These are phyloP conservation scores for Aureobasidium vineae DNA, from an alignment of 2,329 filamentous ascomycete species.

Conservation along the genomic window DNA sequence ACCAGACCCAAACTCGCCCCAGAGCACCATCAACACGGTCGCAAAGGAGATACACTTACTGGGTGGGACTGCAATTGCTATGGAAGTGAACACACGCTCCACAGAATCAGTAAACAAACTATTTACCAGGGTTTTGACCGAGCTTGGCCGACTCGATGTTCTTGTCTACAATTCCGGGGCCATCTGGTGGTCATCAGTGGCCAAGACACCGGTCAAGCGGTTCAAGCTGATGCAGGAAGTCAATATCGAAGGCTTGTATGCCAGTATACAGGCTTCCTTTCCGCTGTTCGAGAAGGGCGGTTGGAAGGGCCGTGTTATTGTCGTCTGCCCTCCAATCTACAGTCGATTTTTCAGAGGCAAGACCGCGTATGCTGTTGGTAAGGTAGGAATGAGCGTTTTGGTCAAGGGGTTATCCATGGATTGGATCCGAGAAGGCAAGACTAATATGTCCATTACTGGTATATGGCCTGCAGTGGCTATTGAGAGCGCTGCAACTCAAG, in stretches of 20 bases:
- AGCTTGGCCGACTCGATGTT: constrained; percentile 61
- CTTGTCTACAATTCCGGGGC: constrained; percentile 81
- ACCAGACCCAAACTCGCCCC: constrained; percentile 70
- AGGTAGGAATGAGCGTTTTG: constrained; percentile 77
- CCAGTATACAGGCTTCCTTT: constrained; percentile 64
- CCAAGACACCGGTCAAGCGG: constrained; percentile 59
- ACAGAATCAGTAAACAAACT: constrained; percentile 6
- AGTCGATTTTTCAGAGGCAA: constrained; percentile 82
- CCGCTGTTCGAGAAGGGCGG: constrained; percentile 58
- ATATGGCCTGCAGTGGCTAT: constrained; percentile 80
- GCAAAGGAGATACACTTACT: constrained; percentile 67
- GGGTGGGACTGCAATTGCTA: constrained; percentile 62
- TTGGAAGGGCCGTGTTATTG: constrained; percentile 63
- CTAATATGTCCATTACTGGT: constrained; percentile 72
- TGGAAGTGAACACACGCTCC: constrained; percentile 59
- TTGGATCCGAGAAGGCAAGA: constrained; percentile 63
- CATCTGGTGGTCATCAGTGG: constrained; percentile 78
- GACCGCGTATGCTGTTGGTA: constrained; percentile 75
- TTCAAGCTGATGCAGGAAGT: constrained; percentile 67
- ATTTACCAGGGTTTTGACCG: not conserved
- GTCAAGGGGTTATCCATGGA: constrained; percentile 83
- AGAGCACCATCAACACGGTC: constrained; percentile 79
- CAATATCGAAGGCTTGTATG: constrained; percentile 75
- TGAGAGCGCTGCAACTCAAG: constrained; percentile 69
- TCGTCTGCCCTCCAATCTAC: constrained; percentile 83